Base-by-base conservation (phyloP, 192 early-diverging fungal species). In the Coemansia sp. region DNA sequence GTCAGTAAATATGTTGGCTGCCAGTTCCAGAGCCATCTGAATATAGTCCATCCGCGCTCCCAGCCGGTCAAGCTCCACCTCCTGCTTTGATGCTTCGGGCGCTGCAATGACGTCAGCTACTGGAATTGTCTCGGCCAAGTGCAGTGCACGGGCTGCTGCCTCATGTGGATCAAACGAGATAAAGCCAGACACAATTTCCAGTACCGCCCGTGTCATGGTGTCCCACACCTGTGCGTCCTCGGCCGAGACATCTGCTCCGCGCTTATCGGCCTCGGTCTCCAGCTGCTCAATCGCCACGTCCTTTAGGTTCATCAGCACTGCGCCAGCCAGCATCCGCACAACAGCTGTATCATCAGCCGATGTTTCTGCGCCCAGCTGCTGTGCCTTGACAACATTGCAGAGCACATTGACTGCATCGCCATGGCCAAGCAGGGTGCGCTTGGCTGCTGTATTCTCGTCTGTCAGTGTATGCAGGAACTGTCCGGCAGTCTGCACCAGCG, bases 401-500 rank as follows among this genome's bases (percentile, higher is more conserved):
- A 92, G 73, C 15, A 69, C 73, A 12, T 73, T 65, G 9, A 86
- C 72, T 11, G 86, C 86, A 57, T 82, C 81, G 5, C 82, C 75
- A 62, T 87, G 87, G 15, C 72, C 65, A 25, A 82, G 65, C 72
- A 92, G 86, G 3, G 85, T 66, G 23, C 83, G 75, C 48, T 86
- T 68, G 32, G 85, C 83, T 3, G 83, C 79, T 11, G 72, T 61
- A 64, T 93, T 93, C 15, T 90, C 90, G 54, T 94, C 93, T 0
- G 92, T 91, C 45, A 96, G 76, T 3, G 92, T 91, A 65, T 91
- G 88, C 12, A 96, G 78, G 45, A 88, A 91, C 78, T 94, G 93
- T 7, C 83, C 92, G 25, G 82, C 77, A 2, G 67, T 72, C 56
- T 75, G 69, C 59, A 84, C 63, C 55, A 76, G 64, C 15, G 77